phyloP scores from a whole-genome alignment of 2,329 filamentous ascomycete genomes.

The Apiospora arundinis region DNA sequence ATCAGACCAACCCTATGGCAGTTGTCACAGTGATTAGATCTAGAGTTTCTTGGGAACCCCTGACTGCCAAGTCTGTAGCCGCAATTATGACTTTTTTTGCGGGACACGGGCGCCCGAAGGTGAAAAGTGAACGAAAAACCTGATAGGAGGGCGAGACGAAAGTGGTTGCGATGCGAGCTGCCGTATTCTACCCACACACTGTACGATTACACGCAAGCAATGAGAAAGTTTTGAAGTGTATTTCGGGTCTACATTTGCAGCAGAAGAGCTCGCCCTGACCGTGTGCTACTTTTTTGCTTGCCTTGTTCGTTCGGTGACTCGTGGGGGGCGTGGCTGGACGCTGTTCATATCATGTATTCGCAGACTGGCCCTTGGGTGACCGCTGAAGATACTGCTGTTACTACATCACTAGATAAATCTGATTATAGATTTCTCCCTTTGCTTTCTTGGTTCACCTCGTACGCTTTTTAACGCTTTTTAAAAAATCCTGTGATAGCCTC shows the following conservation, averaged over 20 bases:
- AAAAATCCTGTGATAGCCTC: too few relatives aligned
- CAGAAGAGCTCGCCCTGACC: background rate
- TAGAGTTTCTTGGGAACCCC: constrained; percentile 3
- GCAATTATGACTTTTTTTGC: background rate
- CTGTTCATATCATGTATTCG: constrained; percentile 10
- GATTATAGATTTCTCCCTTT: constrained; percentile 9
- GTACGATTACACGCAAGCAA: constrained; percentile 13
- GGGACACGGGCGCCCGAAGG: background rate
- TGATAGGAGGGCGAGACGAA: background rate
- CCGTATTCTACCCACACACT: constrained; percentile 13
- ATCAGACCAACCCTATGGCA: constrained; percentile 15
- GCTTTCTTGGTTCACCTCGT: background rate
- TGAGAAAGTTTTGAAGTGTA: background rate
- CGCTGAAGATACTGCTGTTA: background rate
- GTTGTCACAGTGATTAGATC: constrained; percentile 2
- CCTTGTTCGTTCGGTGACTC: background rate
- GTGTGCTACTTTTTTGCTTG: background rate
- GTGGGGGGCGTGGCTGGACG: background rate
- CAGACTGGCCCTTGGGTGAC: background rate
- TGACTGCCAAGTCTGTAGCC: background rate
- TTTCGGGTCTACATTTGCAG: background rate
- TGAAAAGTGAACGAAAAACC: background rate
- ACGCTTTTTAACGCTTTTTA: too few relatives aligned
- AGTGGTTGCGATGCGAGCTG: constrained; percentile 10
- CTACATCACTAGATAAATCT: constrained; percentile 14